Base-by-base conservation (phyloP, 2,329 filamentous ascomycete species). In the Alternaria atra region DNA sequence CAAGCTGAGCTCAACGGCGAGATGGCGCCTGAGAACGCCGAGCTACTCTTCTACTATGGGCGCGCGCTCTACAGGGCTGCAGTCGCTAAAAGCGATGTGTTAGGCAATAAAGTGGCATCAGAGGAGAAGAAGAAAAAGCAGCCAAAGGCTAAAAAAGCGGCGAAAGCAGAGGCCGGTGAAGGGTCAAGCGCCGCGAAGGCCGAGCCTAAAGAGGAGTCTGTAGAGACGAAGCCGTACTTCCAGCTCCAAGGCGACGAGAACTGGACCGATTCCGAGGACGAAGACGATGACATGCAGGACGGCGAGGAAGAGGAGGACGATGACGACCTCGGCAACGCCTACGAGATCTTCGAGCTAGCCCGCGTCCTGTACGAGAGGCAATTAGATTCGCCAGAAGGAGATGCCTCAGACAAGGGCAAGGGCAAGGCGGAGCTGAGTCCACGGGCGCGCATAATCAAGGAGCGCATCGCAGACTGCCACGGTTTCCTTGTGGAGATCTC, bases 201-300 rank as follows among this genome's bases (percentile, higher is more conserved):
- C 29, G 83, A 83, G 52, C 37, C 81, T 51, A 81, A 82, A n/a
- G 81, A 81, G 20, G 80, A 80, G 47, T 76, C 78, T 2, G 80
- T 83, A 32, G 81, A 79, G 5, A 91, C 90, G 78, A 94, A 94
- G 77, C 89, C 92, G 0, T 87, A 92, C 65, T 97, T 99, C 79
- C 92, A 97, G 71, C 97, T 99, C 75, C 91, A 89, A 5, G 95
- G 95, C 58, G 94, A 98, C 75, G 94, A 97, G 79, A 94, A 97
- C 76, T 97, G 93, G 82, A 76, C 73, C 4, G 90, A 91, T 55
- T 92, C 90, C 0, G 93, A 95, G 50, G 91, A 90, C 50, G 89
- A 88, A 52, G 87, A 92, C 46, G 89, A 88, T 44, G 87, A 84
- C 65, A 84, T 79, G 6, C 79, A 77, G n/a, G 82, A 81, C 5